Evolutionary conservation across 495 filamentous ascomycete species (phyloP).

Genomic region (Hyaloscypha bicolor): DNA sequence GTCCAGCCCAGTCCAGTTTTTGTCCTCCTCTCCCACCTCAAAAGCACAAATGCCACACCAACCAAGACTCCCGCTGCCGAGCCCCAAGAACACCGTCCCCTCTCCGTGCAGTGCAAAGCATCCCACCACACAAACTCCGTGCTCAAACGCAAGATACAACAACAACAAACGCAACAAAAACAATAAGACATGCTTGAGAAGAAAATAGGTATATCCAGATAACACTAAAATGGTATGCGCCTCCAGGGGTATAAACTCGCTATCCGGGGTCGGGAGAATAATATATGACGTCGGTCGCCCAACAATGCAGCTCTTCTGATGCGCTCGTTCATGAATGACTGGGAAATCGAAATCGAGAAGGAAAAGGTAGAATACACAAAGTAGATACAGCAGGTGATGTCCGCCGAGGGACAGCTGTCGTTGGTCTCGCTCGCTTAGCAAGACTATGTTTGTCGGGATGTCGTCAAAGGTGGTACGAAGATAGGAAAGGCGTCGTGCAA

Average conservation of each 20-base stretch:
- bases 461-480: background rate
- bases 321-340: background rate
- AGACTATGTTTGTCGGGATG: background rate
- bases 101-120: background rate
- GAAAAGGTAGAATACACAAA: slow-evolving; percentile 26
- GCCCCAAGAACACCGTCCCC: background rate
- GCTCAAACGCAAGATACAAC: slow-evolving; percentile 18
- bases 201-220: slow-evolving; percentile 6
- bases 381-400: slow-evolving; percentile 13
- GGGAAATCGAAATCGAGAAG: background rate
- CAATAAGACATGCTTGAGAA: slow-evolving; percentile 9
- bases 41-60: slow-evolving; percentile 16
- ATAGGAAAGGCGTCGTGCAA: background rate
- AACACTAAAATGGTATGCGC: slow-evolving; percentile 14
- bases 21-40: slow-evolving; percentile 31
- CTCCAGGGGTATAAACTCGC: slow-evolving; percentile 20
- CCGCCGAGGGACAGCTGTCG: background rate
- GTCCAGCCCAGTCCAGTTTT: background rate
- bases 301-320: slow-evolving; percentile 16
- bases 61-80: background rate
- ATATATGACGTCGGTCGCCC: slow-evolving; percentile 16
- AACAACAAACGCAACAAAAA: slow-evolving; percentile 2
- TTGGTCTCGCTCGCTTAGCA: slow-evolving; percentile 4
- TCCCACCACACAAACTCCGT: slow-evolving; percentile 19
- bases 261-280: background rate